Base-by-base conservation (phyloP, 495 filamentous ascomycete genomes). In the Tetracladium marchalianum region DNA sequence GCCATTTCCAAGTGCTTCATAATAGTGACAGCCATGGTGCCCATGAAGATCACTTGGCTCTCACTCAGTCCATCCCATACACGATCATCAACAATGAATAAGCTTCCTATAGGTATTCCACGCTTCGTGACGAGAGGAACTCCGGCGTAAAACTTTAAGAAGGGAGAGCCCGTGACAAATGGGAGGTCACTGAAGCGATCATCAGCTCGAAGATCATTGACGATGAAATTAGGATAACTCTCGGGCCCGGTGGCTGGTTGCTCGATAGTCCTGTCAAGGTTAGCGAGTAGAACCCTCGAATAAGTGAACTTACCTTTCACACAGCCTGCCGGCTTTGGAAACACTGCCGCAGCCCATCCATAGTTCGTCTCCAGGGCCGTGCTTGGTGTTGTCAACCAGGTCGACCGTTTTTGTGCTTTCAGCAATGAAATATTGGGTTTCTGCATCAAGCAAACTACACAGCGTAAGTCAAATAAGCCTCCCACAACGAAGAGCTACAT, bases 61-160 rank as follows among this genome's bases (percentile, higher is more conserved):
- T 56, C 49, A 12, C 41, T 54, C 8, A 75, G 51, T 3, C 66
- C 66, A 5, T 67, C 52, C 8, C 70, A 63, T 6, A 76, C 72
- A 27, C 65, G 61, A 31, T 74, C 66, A 55, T 87, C 83, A 5
- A 85, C 55, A 11, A 87, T 67, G 44, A 80, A 85, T 39, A 86
- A 69, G 13, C 75, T 81, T 18, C 85, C 85, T 51, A 90, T 81
- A 19, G 81, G 79, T 54, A 85, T 75, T 9, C 78, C 81, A 10
- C 70, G 72, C 5, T 75, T 77, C 0, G 81, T 85, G 4, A 80
- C 73, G 19, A 90, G 70, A 0, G 81, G 80, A 1, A 79, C 77
- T 11, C 76, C 80, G 6, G 76, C 77, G 50, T 84, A 85, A 57
- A 81, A 85, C 13, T 60, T 66, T 35, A 70, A 58, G 38, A 62